Conservation (phyloP, 176 grass and related monocot genomes). For the Tillandsia fasciculata region DNA sequence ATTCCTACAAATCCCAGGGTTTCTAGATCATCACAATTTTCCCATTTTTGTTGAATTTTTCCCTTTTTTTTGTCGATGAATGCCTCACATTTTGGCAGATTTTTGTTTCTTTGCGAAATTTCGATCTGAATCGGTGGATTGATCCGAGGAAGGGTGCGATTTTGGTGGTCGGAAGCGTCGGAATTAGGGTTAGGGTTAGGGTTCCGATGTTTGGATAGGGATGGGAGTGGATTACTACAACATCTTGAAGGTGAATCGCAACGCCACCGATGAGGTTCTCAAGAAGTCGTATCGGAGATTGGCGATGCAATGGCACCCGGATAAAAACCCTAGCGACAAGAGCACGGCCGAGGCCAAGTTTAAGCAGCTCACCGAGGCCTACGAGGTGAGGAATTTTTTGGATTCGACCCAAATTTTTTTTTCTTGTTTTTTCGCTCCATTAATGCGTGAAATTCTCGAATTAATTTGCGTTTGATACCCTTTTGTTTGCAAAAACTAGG, state of each 20-base stretch:
- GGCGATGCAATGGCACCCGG: conserved; percentile 84
- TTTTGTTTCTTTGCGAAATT: not conserved
- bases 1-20: not conserved
- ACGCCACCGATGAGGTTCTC: conserved; percentile 69
- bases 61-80: not conserved
- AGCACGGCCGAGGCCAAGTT: conserved; percentile 82
- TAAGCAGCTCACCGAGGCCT: conserved; percentile 87
- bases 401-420: not conserved
- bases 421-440: not conserved
- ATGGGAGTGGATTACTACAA: conserved; percentile 92
- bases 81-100: not conserved
- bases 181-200: not conserved
- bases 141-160: not conserved
- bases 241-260: conserved; percentile 73
- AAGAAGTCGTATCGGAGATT: conserved; percentile 75
- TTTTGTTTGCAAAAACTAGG: not conserved
- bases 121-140: not conserved
- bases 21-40: too few relatives aligned
- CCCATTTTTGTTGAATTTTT: too few relatives aligned
- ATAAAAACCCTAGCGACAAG: conserved; percentile 71
- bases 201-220: conserved; percentile 8
- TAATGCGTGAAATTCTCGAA: not conserved
- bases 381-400: conserved; percentile 47
- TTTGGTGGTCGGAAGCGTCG: not conserved
- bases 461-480: not conserved